Evolutionary conservation across 2,329 filamentous ascomycete species (phyloP), one percentile per base, ranked within the genome.

Genomic region (Epichloe uncinata): DNA sequence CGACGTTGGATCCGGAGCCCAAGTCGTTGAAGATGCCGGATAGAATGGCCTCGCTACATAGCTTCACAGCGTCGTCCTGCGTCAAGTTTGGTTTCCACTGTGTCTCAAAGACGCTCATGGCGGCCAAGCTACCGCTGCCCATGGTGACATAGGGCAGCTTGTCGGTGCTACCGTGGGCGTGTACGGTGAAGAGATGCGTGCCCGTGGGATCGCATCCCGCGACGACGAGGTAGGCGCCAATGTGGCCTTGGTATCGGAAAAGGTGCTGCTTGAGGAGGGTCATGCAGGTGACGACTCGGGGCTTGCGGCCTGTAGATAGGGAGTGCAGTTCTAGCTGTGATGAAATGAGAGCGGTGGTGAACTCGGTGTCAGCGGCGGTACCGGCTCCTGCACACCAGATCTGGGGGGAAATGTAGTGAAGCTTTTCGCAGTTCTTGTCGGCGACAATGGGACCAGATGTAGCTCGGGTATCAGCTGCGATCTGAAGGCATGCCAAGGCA

Each of bases 371-470:
- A 62, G 93, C 93, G 54, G 93, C 93, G 47, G 93, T 98, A 69
- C 94, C 93, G 59, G 93, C 94, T 60, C 93, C 93, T 9, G 93
- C 93, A 72, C 93, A 98, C 93, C 93, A 98, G 71, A 98, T 98
- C 70, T 96, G 89, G 53, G 93, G 93, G 91, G 93, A 79, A 69
- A 98, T 98, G 77, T 94, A 98, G 75, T 98, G 93, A 57, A 98
- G 83, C 76, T 98, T 98, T 74, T 98, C 91, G 76, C 93, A 97
- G 79, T 98, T 98, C 87, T 98, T 98, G 81, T 98, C 93, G 70
- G 94, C 94, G 60, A 98, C 93, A 71, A 98, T 98, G 58, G 93
- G 90, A 36, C 93, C 93, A 57, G 87, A 94, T 44, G 93, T 98
- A 56, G 93, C 93, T 79, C 93, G 82, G 58, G 93, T 98, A 73